Conservation (phyloP, 176 grass and related monocot species). For the Leersia perrieri region DNA sequence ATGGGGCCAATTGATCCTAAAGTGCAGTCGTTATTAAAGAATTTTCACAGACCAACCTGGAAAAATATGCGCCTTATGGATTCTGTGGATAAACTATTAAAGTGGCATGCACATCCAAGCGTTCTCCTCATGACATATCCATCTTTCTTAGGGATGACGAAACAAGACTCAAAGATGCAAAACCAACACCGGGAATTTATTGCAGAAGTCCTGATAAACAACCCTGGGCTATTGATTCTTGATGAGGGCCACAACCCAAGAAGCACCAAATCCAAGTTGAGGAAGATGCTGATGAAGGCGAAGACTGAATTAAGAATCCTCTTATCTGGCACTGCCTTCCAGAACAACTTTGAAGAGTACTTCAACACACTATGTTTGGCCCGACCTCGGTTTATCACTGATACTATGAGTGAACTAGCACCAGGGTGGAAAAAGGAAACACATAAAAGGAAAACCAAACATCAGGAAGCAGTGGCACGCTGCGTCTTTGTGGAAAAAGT, state of each 20-base stretch:
- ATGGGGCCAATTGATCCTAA: constrained; percentile 30
- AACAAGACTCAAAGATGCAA: constrained; percentile 42
- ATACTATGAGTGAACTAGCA: constrained; percentile 59
- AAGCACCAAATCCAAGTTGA: constrained; percentile 75
- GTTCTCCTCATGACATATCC: constrained; percentile 89
- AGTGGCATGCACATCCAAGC: constrained; percentile 80
- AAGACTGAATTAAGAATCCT: constrained; percentile 87
- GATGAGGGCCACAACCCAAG: constrained; percentile 97
- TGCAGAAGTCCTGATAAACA: constrained; percentile 52
- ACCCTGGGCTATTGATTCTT: constrained; percentile 78
- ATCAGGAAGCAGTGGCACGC: constrained; percentile 57
- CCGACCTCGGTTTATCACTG: constrained; percentile 74
- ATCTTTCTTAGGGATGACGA: constrained; percentile 64
- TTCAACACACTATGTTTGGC: constrained; percentile 93
- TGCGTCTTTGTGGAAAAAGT: constrained; percentile 76
- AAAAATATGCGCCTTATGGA: constrained; percentile 50
- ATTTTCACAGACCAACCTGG: constrained; percentile 29
- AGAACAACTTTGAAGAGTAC: constrained; percentile 96
- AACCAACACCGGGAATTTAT: constrained; percentile 52
- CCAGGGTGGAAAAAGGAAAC: constrained; percentile 36
- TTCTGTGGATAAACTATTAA: constrained; percentile 67
- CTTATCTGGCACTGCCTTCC: constrained; percentile 87
- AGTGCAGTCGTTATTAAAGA: constrained; percentile 25
- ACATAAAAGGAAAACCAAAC: constrained; percentile 27
- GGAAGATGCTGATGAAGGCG: constrained; percentile 80